Evolutionary conservation across 129 eudicot species (phyloP).

Genomic region (Helianthus annuus): HanXRQr2.0-SUNRISE NC_035449.2:167885261-167885760

Average conservation of each 20-base stretch:
- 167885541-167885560: constrained; percentile 74
- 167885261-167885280: not conserved
- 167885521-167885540: constrained; percentile 98
- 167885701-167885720: not conserved
- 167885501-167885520: constrained; percentile 72
- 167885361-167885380: not conserved
- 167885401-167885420: not conserved
- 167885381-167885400: not conserved
- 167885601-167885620: not conserved
- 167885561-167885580: constrained; percentile 35
- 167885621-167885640: not conserved
- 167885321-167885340: not conserved
- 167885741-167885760: not conserved
- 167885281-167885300: constrained; percentile 10
- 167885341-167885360: not conserved
- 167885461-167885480: constrained; percentile 89
- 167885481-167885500: constrained; percentile 77
- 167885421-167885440: constrained; percentile 30
- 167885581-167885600: constrained; percentile 12
- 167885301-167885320: not conserved
- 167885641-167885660: not conserved
- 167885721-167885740: not conserved
- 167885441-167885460: constrained; percentile 90
- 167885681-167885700: not conserved
- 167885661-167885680: too few relatives aligned